Evolutionary conservation across 1,284 basidiomycete species (phyloP).

Genomic region (Papiliotrema flavescens): DNA sequence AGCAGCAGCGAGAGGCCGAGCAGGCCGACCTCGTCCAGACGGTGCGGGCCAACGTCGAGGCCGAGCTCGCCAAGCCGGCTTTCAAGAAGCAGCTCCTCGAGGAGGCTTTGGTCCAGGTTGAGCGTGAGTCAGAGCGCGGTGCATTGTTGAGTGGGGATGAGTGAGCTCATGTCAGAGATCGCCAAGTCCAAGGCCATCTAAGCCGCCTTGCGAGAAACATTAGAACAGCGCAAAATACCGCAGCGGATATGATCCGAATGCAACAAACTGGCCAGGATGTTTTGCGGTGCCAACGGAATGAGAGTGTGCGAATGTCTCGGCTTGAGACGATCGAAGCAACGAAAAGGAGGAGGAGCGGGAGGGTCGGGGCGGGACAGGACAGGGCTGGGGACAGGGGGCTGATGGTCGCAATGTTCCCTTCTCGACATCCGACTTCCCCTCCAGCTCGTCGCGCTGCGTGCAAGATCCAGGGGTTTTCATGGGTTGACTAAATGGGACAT

Average conservation of each 20-base stretch:
- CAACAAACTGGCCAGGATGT: background rate
- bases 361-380: too few species aligned
- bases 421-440: too few species aligned
- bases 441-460: too few species aligned
- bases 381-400: too few species aligned
- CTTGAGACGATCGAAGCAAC: too few species aligned
- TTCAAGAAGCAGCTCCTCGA: constrained; percentile 86
- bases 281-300: background rate
- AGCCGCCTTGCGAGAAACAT: constrained; percentile 7
- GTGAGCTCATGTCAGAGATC: constrained; percentile 54
- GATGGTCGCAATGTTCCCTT: too few species aligned
- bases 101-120: constrained; percentile 82
- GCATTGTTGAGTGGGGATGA: background rate
- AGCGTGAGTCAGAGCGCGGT: constrained; percentile 65
- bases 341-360: too few species aligned
- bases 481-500: too few species aligned
- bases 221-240: background rate
- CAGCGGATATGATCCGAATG: background rate
- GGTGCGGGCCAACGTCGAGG: constrained; percentile 82
- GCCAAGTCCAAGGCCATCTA: constrained; percentile 69
- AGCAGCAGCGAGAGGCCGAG: constrained; percentile 93
- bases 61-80: constrained; percentile 81
- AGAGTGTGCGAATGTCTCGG: background rate
- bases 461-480: too few species aligned
- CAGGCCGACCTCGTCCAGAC: constrained; percentile 84